Percentiles rank a stretch among this genome's conserved stretches.
phyloP scores from a whole-genome alignment of 2,329 filamentous ascomycete genomes.

The Apiospora phragmitis region DNA sequence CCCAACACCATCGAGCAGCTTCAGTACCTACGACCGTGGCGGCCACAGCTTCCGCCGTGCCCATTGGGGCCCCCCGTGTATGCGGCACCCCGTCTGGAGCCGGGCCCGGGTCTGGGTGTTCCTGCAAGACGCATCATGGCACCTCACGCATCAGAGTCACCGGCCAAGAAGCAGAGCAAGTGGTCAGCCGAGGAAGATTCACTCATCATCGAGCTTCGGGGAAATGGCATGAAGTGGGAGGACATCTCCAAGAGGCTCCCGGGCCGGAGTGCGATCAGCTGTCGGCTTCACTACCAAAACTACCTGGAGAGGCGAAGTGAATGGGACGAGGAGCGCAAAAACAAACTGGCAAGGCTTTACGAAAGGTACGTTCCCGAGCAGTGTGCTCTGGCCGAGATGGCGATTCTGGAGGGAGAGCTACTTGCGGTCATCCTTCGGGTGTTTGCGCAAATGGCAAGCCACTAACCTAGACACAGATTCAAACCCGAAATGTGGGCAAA shows the following conservation, averaged over 20 bases:
- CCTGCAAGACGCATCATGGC: constrained; percentile 51
- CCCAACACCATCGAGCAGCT: constrained; percentile 38
- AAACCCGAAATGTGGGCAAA: constrained; percentile 98
- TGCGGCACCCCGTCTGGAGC: constrained; percentile 24
- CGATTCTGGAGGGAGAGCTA: neutral
- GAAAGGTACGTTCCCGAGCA: constrained; percentile 69
- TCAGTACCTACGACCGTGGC: constrained; percentile 37
- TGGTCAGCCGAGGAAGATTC: constrained; percentile 94
- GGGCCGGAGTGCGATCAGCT: constrained; percentile 90
- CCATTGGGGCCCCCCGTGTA: constrained; percentile 28
- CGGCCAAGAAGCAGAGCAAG: constrained; percentile 93
- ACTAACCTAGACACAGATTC: constrained; percentile 61
- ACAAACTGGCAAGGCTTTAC: constrained; percentile 91
- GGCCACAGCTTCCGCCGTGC: constrained; percentile 36
- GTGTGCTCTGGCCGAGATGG: neutral
- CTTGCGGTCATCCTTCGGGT: neutral
- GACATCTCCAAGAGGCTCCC: constrained; percentile 92
- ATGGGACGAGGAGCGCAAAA: constrained; percentile 97
- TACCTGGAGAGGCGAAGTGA: constrained; percentile 90
- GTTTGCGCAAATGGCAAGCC: neutral
- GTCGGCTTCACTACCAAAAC: constrained; percentile 93
- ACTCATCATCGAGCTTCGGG: constrained; percentile 88
- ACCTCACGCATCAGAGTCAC: constrained; percentile 61
- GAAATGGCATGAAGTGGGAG: constrained; percentile 96
- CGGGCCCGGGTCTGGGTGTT: constrained; percentile 32